Conservation (phyloP, 2,329 filamentous ascomycete genomes). For the Didymella glomerata region DNA sequence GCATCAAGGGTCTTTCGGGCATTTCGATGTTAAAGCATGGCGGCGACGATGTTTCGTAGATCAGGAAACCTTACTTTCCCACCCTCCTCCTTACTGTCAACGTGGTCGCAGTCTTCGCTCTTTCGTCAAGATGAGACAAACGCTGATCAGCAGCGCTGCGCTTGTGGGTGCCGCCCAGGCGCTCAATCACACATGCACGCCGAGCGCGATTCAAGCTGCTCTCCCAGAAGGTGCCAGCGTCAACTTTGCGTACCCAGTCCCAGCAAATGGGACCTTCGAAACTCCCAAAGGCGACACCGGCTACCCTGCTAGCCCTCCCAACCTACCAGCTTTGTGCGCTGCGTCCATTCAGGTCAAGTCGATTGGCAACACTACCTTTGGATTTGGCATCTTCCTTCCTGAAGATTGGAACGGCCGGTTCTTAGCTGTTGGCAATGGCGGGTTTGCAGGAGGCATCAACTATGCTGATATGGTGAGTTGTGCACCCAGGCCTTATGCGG, state of each 20-base stretch:
- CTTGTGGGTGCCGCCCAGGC: conserved; percentile 33
- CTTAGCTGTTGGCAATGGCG: conserved; percentile 56
- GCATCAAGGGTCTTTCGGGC: conserved; percentile 6
- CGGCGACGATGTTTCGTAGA: neutral
- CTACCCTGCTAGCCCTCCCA: conserved; percentile 52
- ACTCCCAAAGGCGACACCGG: conserved; percentile 51
- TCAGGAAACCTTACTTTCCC: neutral
- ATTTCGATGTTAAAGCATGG: conserved; percentile 2
- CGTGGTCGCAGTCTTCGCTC: neutral
- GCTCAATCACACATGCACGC: conserved; percentile 47
- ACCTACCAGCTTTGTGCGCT: conserved; percentile 51
- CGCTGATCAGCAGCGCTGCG: conserved; percentile 27
- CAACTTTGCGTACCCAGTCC: conserved; percentile 45
- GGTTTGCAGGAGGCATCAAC: conserved; percentile 59
- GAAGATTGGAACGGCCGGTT: conserved; percentile 51
- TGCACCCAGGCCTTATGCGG: too few relatives aligned
- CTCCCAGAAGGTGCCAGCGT: conserved; percentile 49
- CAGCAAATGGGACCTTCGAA: conserved; percentile 50
- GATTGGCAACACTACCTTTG: conserved; percentile 46
- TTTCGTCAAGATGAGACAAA: conserved; percentile 25
- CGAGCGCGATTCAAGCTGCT: conserved; percentile 43
- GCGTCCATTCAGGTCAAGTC: conserved; percentile 50
- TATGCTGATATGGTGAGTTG: conserved; percentile 58
- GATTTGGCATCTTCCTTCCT: conserved; percentile 52
- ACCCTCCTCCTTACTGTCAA: neutral